These are phyloP conservation scores for Blastocystis sp. DNA, from an alignment of 352 stramenopile genomes.

Conservation along the genomic window DNA sequence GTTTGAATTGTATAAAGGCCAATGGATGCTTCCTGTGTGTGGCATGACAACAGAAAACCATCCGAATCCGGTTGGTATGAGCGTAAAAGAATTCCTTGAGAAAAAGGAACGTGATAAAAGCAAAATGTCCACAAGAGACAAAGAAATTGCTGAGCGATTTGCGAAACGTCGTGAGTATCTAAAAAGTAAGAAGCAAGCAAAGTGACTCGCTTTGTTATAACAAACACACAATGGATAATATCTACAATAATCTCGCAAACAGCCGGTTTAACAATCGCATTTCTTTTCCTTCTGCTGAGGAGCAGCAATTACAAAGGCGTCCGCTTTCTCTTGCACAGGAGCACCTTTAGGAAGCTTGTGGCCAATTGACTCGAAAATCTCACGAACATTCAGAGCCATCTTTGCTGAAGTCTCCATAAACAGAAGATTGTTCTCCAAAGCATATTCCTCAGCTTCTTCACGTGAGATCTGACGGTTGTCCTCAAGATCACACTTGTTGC, in stretches of 20 bases:
- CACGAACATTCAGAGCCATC: conserved; percentile 96
- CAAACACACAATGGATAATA: conserved; percentile 16
- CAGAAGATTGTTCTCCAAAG: conserved; percentile 95
- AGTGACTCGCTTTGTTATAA: background rate
- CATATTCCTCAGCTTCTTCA: conserved; percentile 93
- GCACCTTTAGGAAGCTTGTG: conserved; percentile 63
- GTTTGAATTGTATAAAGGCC: background rate
- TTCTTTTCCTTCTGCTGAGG: conserved; percentile 62
- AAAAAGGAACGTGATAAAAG: background rate
- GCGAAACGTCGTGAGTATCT: background rate
- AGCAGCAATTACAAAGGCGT: conserved; percentile 53
- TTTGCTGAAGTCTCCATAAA: conserved; percentile 99
- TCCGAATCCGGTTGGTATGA: background rate
- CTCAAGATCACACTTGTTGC: conserved; percentile 97
- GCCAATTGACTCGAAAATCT: conserved; percentile 85
- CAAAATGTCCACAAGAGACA: background rate
- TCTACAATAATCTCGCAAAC: conserved; percentile 31
- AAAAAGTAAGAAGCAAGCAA: background rate
- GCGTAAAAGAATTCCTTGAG: background rate
- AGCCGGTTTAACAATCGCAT: conserved; percentile 67
- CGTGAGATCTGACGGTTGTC: conserved; percentile 85
- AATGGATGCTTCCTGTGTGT: conserved; percentile 37
- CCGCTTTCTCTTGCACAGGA: conserved; percentile 13
- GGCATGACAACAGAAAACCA: background rate
- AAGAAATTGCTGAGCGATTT: conserved; percentile 18